Evolutionary conservation across 257 asterid genomes (phyloP), one percentile per base, ranked within the genome.

Genomic region (Eucommia ulmoides): DNA sequence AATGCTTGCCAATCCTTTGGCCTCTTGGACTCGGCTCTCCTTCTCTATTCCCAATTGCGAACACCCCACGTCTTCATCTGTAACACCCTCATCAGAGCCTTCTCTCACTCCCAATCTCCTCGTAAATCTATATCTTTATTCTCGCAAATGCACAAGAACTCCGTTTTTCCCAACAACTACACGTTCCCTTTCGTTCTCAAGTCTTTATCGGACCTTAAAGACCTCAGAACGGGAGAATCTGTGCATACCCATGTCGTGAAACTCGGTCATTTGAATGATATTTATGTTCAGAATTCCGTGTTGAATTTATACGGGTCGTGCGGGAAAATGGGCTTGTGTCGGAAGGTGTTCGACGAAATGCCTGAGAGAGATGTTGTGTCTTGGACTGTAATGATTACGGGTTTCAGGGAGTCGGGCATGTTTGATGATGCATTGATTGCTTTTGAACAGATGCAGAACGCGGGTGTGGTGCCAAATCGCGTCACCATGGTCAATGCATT

Each of bases 401-500:
- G 94, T 41, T 78, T 63, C 62, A 74, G 64, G 51, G 81, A 75
- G 16, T 63, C 65, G 23, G 69, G 74, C 56, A 68, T 53, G 67
- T 74, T 62, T 44, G 63, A 56, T 11, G 84, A 82, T 22, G 83
- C 88, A 0, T 69, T 86, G 60, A 52, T 55, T 55, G 64, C 74
- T 1, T 72, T 85, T 49, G 76, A 64, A 63, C 54, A 54, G 59
- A 83, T 83, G 94, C 74, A 63, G 29, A 52, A 46, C n/a, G 70
- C 57, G 1, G 81, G 80, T 0, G 79, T 79, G 65, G 66, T 53
- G 60, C 88, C 82, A 45, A 85, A 82, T 60, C 83, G 47, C 64
- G 96, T 85, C 20, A 82, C 93, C 0, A 73, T 77, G 23, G 94
- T 82, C 71, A 82, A 74, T 49, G 79, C 76, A 20, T 65, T 86